These are phyloP conservation scores for Globisporangium solare DNA, from an alignment of 352 stramenopile genomes.

Conservation along the genomic window DNA sequence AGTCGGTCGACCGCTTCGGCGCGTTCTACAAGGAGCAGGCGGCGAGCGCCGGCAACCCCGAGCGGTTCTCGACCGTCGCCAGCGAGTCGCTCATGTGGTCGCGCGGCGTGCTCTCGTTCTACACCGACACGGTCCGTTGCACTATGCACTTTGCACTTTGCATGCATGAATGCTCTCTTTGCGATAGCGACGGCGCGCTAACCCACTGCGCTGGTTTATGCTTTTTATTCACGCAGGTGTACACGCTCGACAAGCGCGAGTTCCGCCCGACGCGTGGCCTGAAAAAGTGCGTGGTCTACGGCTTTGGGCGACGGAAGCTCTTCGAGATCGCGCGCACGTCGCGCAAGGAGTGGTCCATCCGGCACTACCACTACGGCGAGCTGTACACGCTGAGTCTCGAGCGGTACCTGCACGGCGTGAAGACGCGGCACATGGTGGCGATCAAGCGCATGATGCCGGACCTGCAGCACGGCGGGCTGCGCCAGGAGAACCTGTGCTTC, in stretches of 20 bases:
- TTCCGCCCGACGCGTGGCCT: slow-evolving; percentile 59
- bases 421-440: slow-evolving; percentile 69
- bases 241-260: slow-evolving; percentile 74
- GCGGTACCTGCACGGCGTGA: slow-evolving; percentile 63
- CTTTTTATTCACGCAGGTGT: slow-evolving; percentile 28
- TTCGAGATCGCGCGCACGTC: slow-evolving; percentile 75
- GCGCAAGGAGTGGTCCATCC: slow-evolving; percentile 69
- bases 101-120: slow-evolving; percentile 69
- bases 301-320: slow-evolving; percentile 68
- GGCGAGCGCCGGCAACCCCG: slow-evolving; percentile 19
- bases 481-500: slow-evolving; percentile 75
- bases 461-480: slow-evolving; percentile 39
- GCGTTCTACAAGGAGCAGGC: slow-evolving; percentile 60
- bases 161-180: no score
- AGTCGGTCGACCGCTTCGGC: slow-evolving; percentile 62
- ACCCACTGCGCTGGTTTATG: background rate
- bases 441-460: slow-evolving; percentile 64
- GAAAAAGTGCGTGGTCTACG: slow-evolving; percentile 70
- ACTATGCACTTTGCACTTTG: slow-evolving; percentile 48
- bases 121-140: slow-evolving; percentile 56
- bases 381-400: slow-evolving; percentile 66
- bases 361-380: slow-evolving; percentile 48
- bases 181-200: no score
- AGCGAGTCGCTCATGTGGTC: slow-evolving; percentile 77
- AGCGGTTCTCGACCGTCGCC: slow-evolving; percentile 60